Evolutionary conservation across 1,284 basidiomycete genomes (phyloP).

Genomic region (Ganoderma leucocontextum): DNA sequence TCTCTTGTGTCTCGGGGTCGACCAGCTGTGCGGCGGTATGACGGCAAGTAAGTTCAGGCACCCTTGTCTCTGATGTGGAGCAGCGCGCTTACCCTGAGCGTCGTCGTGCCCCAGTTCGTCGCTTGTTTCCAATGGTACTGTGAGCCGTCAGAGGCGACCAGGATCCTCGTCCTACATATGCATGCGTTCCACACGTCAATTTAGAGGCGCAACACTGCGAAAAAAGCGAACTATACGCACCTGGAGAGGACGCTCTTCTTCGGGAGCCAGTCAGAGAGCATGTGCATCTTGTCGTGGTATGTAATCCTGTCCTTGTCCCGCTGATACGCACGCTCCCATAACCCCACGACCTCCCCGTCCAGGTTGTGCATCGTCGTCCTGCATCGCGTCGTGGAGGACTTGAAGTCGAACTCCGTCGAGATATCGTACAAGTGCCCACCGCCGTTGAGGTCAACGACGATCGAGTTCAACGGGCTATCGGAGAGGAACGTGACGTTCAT

Average conservation of each 20-base stretch:
- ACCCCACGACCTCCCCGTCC: conserved; percentile 10
- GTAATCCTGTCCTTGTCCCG: conserved; percentile 14
- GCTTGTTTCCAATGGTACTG: conserved; percentile 17
- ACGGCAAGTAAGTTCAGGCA: not conserved
- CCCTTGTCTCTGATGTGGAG: not conserved
- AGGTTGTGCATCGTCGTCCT: conserved; percentile 14
- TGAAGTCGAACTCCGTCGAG: conserved; percentile 12
- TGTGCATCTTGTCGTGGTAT: conserved; percentile 19
- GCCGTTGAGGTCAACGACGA: conserved; percentile 16
- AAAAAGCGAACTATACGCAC: not conserved
- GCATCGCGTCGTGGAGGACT: conserved; percentile 8
- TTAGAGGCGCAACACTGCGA: not conserved
- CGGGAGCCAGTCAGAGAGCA: conserved; percentile 16
- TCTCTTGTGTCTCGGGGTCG: conserved; percentile 7
- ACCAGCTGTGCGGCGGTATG: not conserved
- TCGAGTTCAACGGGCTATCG: conserved; percentile 18
- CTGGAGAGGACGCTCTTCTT: conserved; percentile 16
- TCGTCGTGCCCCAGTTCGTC: conserved; percentile 8
- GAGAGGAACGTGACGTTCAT: conserved; percentile 22
- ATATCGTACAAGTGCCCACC: conserved; percentile 19
- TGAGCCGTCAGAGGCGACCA: conserved; percentile 7
- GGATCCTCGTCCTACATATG: conserved; percentile 8
- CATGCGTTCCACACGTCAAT: not conserved
- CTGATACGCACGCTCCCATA: conserved; percentile 18
- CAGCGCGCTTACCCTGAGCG: conserved; percentile 7